Evolutionary conservation across 2,329 filamentous ascomycete genomes (phyloP).

Genomic region (Diaporthe humulicola): DNA sequence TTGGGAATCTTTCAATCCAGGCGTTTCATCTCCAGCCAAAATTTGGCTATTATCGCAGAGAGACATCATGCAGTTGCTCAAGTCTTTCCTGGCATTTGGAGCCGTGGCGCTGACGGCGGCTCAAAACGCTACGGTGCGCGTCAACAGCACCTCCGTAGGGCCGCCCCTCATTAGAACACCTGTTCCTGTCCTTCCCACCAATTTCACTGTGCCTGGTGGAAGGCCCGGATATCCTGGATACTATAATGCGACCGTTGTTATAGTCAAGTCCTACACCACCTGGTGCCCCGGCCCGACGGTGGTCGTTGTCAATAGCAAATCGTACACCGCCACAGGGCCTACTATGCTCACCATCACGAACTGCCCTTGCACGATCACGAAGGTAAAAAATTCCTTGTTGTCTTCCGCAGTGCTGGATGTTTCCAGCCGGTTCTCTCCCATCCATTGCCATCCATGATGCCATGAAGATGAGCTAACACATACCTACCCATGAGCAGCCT

Average conservation of each 20-base stretch:
- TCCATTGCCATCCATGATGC: background rate
- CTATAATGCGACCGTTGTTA: background rate
- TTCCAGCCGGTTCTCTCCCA: background rate
- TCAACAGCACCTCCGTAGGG: background rate
- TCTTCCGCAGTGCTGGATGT: background rate
- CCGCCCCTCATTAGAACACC: background rate
- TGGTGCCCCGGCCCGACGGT: slow-evolving; percentile 5
- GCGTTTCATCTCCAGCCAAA: background rate
- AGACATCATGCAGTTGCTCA: slow-evolving; percentile 10
- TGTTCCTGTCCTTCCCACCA: background rate
- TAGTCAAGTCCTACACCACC: background rate
- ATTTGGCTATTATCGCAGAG: background rate
- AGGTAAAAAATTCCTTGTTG: background rate
- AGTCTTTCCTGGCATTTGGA: background rate
- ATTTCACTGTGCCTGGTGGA: background rate
- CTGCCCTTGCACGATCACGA: slow-evolving; percentile 30
- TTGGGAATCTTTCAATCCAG: background rate
- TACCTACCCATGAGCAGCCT: background rate
- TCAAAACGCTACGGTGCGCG: background rate
- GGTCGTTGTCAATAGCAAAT: background rate
- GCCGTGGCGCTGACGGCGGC: background rate
- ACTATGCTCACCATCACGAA: slow-evolving; percentile 25
- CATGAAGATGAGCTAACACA: background rate
- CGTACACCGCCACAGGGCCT: slow-evolving; percentile 11
- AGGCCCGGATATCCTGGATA: background rate